A percentile compares a stretch with the other conserved stretches of the same genome.
These are phyloP conservation scores for Davidsoniella eucalypti DNA, from an alignment of 2,329 filamentous ascomycete species.

Conservation along the genomic window DNA sequence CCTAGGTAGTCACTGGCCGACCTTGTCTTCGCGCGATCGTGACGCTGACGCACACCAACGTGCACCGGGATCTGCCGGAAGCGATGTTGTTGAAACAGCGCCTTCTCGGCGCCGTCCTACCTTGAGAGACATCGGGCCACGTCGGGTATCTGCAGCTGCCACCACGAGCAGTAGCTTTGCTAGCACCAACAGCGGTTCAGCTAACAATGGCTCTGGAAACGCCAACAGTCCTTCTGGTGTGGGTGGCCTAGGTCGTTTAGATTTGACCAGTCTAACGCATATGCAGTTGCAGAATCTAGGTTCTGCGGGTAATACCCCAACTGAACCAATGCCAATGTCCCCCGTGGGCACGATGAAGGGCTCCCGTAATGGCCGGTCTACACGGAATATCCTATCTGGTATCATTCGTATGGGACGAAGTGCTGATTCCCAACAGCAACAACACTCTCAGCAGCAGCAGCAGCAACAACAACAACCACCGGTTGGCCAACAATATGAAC, in stretches of 20 bases:
- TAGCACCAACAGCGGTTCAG: not conserved
- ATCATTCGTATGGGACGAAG: constrained; percentile 29
- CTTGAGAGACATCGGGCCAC: not conserved
- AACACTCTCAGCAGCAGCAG: constrained; percentile 13
- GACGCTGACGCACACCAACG: constrained; percentile 19
- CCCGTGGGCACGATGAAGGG: constrained; percentile 18
- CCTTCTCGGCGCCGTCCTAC: constrained; percentile 2
- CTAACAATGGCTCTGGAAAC: not conserved
- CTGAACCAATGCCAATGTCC: constrained; percentile 2
- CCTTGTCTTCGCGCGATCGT: not conserved
- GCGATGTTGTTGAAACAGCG: constrained; percentile 23
- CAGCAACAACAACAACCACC: constrained; percentile 14
- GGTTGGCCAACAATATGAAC: constrained; percentile 15
- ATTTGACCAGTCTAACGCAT: constrained; percentile 9
- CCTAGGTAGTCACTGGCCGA: constrained; percentile 13
- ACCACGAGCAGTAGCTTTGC: not conserved
- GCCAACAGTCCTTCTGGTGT: not conserved
- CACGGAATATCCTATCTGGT: constrained; percentile 26
- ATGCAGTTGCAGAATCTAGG: constrained; percentile 7
- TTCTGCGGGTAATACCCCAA: not conserved
- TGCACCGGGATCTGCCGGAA: constrained; percentile 35
- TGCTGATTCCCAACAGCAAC: constrained; percentile 18
- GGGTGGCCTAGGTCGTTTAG: constrained; percentile 12
- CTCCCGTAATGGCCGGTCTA: constrained; percentile 22
- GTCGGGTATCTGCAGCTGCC: not conserved